Conservation (phyloP, 257 asterid genomes). For the Solanum sitiens region DNA sequence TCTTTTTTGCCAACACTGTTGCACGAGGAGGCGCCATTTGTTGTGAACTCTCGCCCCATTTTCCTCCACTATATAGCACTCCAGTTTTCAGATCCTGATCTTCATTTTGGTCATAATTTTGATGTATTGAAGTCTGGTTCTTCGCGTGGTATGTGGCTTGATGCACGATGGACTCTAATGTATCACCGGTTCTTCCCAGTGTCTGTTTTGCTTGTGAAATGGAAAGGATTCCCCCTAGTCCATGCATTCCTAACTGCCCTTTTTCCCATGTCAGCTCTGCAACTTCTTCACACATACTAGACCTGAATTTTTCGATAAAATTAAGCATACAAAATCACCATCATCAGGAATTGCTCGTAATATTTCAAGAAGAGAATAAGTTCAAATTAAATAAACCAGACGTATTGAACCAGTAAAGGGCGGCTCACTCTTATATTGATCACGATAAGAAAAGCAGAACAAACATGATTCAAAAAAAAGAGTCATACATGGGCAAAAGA, state of each 20-base stretch:
- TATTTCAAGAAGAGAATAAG: not conserved
- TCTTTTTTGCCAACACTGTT: slow-evolving; percentile 11
- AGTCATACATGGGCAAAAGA: slow-evolving; percentile 31
- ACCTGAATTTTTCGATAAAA: slow-evolving; percentile 19
- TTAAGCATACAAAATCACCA: not conserved
- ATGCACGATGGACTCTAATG: slow-evolving; percentile 53
- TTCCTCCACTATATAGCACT: not conserved
- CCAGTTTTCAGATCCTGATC: not conserved
- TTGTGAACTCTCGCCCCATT: not conserved
- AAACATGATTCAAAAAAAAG: not conserved
- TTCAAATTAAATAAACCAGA: not conserved
- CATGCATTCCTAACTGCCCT: slow-evolving; percentile 37
- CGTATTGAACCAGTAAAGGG: not conserved
- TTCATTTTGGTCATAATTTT: not conserved
- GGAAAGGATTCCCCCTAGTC: not conserved
- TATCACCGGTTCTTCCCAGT: slow-evolving; percentile 15
- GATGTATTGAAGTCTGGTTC: not conserved
- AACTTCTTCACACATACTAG: slow-evolving; percentile 18
- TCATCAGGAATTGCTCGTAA: not conserved
- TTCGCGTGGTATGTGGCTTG: slow-evolving; percentile 27
- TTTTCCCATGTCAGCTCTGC: slow-evolving; percentile 58
- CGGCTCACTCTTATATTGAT: not conserved
- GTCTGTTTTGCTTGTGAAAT: slow-evolving; percentile 8
- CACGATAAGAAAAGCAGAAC: not conserved
- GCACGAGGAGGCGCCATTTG: not conserved